Percentiles rank a stretch among this genome's conserved stretches.
phyloP scores from a whole-genome alignment of 2,329 filamentous ascomycete genomes.

The Trichoderma sp. region DNA sequence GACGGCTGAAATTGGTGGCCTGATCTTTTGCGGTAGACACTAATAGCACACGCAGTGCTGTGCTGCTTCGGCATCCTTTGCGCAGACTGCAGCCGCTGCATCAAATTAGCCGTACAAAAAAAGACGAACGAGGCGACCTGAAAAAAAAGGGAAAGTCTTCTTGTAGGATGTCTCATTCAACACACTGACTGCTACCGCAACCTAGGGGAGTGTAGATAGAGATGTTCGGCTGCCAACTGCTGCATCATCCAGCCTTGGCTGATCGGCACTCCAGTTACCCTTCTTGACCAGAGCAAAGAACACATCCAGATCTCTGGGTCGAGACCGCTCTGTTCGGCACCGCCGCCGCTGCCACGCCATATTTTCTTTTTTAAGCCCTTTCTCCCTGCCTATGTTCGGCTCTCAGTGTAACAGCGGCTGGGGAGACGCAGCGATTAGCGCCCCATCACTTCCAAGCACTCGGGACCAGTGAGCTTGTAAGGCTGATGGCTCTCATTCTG shows the following conservation, averaged over 20 bases:
- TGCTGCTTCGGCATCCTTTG: background rate
- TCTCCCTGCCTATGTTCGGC: slow-evolving; percentile 11
- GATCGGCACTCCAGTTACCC: slow-evolving; percentile 15
- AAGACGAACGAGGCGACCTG: background rate
- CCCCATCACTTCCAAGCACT: slow-evolving; percentile 21
- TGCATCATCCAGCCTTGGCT: background rate
- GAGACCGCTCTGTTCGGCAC: slow-evolving; percentile 20
- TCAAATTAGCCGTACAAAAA: background rate
- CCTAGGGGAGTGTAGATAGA: slow-evolving; percentile 5
- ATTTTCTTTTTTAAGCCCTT: slow-evolving; percentile 9
- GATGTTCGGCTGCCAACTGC: background rate
- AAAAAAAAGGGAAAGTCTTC: background rate
- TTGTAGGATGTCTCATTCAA: background rate
- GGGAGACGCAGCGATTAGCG: slow-evolving; percentile 17
- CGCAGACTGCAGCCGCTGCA: background rate
- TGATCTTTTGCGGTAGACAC: background rate
- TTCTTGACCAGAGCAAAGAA: slow-evolving; percentile 5
- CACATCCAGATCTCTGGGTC: slow-evolving; percentile 18
- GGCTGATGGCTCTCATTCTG: slow-evolving; percentile 17
- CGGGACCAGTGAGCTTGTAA: slow-evolving; percentile 19
- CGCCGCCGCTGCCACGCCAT: slow-evolving; percentile 17
- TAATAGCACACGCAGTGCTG: background rate
- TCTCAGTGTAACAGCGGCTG: slow-evolving; percentile 16
- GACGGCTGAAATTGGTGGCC: background rate
- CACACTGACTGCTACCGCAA: background rate